Percentiles rank a stretch among this genome's conserved stretches.
These are phyloP conservation scores for Prunus armeniaca DNA, from an alignment of 306 rosid species.

Conservation along the genomic window DNA sequence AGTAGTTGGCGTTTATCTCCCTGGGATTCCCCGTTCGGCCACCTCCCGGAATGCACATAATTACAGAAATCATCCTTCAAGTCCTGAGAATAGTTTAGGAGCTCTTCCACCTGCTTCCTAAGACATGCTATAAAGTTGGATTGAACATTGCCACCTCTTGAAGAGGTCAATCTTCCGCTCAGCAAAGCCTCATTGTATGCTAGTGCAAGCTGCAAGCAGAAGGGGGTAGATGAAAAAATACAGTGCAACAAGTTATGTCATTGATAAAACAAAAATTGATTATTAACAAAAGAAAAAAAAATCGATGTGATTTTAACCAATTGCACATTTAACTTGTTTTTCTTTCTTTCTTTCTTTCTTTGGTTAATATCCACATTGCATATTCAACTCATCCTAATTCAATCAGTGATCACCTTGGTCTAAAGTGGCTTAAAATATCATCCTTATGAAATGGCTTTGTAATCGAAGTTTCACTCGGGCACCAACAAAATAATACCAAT, in stretches of 20 bases:
- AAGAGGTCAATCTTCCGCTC: slow-evolving; percentile 52
- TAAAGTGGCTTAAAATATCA: background rate
- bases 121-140: slow-evolving; percentile 70
- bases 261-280: background rate
- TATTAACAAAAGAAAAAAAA: background rate
- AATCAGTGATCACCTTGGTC: background rate
- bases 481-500: background rate
- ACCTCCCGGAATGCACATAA: slow-evolving; percentile 65
- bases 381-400: background rate
- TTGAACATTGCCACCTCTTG: slow-evolving; percentile 78
- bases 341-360: background rate
- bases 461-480: background rate
- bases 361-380: background rate
- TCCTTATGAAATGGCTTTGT: background rate
- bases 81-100: slow-evolving; percentile 52
- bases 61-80: slow-evolving; percentile 61
- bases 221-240: slow-evolving; percentile 11
- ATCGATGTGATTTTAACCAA: background rate
- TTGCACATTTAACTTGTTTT: background rate
- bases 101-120: slow-evolving; percentile 70
- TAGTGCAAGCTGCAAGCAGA: slow-evolving; percentile 71
- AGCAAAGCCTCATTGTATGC: slow-evolving; percentile 76
- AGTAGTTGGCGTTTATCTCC: slow-evolving; percentile 51
- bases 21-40: slow-evolving; percentile 65
- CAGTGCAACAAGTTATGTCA: background rate